These are phyloP conservation scores for Globisporangium echinulatum DNA, from an alignment of 352 stramenopile genomes.

Conservation along the genomic window DNA sequence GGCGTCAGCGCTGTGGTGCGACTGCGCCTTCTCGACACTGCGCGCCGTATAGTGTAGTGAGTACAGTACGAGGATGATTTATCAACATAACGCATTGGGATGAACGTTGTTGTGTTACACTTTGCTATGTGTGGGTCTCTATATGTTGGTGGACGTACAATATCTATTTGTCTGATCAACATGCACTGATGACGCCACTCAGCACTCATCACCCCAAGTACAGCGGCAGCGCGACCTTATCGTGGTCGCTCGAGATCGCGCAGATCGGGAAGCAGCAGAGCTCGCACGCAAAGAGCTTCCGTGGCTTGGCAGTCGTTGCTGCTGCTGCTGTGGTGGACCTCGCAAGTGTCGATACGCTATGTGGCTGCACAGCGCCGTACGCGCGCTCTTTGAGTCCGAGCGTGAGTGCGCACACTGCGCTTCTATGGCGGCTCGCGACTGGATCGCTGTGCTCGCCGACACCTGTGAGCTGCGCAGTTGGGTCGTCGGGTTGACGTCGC, in stretches of 20 bases:
- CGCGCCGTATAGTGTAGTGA: no score
- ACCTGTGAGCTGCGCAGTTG: slow-evolving; percentile 3
- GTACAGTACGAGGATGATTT: no score
- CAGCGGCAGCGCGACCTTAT: slow-evolving; percentile 18
- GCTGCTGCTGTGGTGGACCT: slow-evolving; percentile 1
- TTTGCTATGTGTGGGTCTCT: no score
- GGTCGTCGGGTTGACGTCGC: slow-evolving; percentile 4
- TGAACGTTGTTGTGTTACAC: no score
- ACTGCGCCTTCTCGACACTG: not conserved
- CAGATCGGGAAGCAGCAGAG: slow-evolving; percentile 35
- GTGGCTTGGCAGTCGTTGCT: slow-evolving; percentile 1
- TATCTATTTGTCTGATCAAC: no score
- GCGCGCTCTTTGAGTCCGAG: slow-evolving; percentile 9
- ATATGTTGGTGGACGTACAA: no score
- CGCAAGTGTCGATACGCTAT: not conserved
- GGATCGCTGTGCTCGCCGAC: not conserved
- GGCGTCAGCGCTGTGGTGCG: not conserved
- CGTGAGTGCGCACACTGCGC: slow-evolving; percentile 1
- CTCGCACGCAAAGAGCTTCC: slow-evolving; percentile 36
- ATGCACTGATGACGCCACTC: no score
- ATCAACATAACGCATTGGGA: no score
- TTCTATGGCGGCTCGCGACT: not conserved
- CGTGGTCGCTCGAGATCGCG: slow-evolving; percentile 14
- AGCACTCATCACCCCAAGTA: not conserved
- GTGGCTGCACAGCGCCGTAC: not conserved